These are phyloP conservation scores for Lactarius quietus DNA, from an alignment of 768 basidiomycete genomes.

Conservation along the genomic window DNA sequence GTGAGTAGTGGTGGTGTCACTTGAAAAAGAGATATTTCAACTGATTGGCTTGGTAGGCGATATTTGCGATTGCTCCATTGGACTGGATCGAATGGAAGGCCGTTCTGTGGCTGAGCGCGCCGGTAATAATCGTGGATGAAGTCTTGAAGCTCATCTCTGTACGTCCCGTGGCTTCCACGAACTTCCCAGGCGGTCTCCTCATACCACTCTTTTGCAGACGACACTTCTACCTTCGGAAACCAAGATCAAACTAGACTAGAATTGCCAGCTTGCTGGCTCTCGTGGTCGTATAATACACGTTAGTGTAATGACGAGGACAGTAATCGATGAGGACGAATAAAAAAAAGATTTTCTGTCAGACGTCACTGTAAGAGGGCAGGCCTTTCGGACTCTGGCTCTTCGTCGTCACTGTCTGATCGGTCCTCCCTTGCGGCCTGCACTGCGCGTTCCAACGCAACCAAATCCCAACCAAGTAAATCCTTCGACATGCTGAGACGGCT, in stretches of 20 bases:
- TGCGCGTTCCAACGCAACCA: conserved; percentile 62
- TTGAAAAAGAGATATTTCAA: conserved; percentile 1
- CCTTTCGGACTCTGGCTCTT: conserved; percentile 10
- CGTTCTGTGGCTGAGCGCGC: conserved; percentile 81
- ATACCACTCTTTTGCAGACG: conserved; percentile 35
- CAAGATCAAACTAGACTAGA: conserved; percentile 47
- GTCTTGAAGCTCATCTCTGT: conserved; percentile 81
- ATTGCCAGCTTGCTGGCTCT: neutral
- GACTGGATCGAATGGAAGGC: conserved; percentile 97
- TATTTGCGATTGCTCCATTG: conserved; percentile 91
- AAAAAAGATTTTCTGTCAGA: neutral
- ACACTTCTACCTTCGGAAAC: conserved; percentile 56
- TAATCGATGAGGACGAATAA: conserved; percentile 2
- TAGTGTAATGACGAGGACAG: neutral
- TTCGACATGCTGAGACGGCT: conserved; percentile 47
- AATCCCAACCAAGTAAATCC: conserved; percentile 59
- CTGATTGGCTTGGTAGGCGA: conserved; percentile 42
- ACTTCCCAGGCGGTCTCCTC: conserved; percentile 14
- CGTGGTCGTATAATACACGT: neutral
- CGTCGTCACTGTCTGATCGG: conserved; percentile 66
- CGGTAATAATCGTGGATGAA: conserved; percentile 89
- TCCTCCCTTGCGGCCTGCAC: conserved; percentile 39
- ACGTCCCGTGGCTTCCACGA: conserved; percentile 30
- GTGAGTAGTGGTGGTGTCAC: conserved; percentile 48
- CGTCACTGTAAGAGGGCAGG: neutral